phyloP scores from a whole-genome alignment of 208 protist species.

The Tritrichomonas musculus region DNA sequence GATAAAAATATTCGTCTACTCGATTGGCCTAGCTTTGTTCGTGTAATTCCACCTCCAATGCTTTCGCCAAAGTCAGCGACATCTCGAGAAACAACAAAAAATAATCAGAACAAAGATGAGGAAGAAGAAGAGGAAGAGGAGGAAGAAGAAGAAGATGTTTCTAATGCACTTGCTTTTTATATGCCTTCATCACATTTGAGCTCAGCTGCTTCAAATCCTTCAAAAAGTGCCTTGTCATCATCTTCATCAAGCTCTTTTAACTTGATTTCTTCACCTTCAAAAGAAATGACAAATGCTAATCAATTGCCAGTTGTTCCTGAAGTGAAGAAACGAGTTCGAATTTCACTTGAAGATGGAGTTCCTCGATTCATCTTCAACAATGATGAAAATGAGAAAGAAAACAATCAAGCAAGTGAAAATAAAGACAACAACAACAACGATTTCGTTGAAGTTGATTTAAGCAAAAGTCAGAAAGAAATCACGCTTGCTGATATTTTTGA shows the following conservation, averaged over 20 bases:
- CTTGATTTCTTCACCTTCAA: too few species aligned
- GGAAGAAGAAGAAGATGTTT: neutral
- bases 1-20: conserved; percentile 11
- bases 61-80: neutral
- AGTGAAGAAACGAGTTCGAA: neutral
- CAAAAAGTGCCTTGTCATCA: neutral
- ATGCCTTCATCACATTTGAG: too few species aligned
- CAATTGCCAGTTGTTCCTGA: neutral
- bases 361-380: neutral
- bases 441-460: too few species aligned
- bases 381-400: neutral
- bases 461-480: too few species aligned
- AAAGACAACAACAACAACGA: too few species aligned
- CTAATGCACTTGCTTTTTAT: too few species aligned
- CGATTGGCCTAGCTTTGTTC: neutral
- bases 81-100: neutral
- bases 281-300: too few species aligned
- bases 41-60: neutral
- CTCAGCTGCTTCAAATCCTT: neutral
- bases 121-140: neutral
- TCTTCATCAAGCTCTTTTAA: too few species aligned
- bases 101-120: neutral
- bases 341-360: neutral
- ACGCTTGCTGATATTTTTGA: too few species aligned
- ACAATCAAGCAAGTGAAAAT: neutral